Percentiles rank a stretch among this genome's conserved stretches.
Conservation (phyloP, 2,329 filamentous ascomycete genomes). For the Scedosporium aurantiacum region DNA sequence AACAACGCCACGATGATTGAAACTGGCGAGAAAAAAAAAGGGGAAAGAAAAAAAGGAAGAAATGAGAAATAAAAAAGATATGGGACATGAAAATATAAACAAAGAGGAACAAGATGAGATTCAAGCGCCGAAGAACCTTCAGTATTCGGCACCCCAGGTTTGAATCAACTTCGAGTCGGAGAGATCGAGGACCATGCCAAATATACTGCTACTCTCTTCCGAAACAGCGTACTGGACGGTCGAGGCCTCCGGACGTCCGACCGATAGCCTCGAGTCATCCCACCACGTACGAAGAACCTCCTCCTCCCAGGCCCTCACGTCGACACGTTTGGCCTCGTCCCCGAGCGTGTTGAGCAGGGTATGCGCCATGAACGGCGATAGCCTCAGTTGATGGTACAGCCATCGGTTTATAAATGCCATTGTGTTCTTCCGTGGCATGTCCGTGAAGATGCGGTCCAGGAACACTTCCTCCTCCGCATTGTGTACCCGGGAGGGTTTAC, state of each 20-base stretch:
- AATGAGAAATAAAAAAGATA: no score
- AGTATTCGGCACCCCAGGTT: neutral
- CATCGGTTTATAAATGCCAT: slow-evolving; percentile 37
- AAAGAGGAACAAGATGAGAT: neutral
- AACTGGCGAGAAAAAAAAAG: no score
- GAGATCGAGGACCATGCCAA: neutral
- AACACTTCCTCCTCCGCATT: slow-evolving; percentile 36
- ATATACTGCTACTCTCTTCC: neutral
- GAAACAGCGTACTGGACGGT: neutral
- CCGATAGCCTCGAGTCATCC: slow-evolving; percentile 19
- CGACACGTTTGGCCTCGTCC: neutral
- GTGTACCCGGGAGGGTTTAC: slow-evolving; percentile 22
- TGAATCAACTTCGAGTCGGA: neutral
- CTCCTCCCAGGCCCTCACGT: slow-evolving; percentile 29
- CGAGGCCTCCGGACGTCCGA: neutral
- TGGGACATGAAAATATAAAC: neutral
- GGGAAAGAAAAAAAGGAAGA: no score
- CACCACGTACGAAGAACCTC: slow-evolving; percentile 30
- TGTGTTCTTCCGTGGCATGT: slow-evolving; percentile 24
- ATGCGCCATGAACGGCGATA: slow-evolving; percentile 32
- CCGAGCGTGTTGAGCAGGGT: slow-evolving; percentile 23
- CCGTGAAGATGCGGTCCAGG: slow-evolving; percentile 31
- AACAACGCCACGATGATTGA: no score
- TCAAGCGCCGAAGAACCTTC: neutral
- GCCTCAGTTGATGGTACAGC: slow-evolving; percentile 39